Conservation (phyloP, 352 stramenopile genomes). For the Phytophthora colocasiae region DNA sequence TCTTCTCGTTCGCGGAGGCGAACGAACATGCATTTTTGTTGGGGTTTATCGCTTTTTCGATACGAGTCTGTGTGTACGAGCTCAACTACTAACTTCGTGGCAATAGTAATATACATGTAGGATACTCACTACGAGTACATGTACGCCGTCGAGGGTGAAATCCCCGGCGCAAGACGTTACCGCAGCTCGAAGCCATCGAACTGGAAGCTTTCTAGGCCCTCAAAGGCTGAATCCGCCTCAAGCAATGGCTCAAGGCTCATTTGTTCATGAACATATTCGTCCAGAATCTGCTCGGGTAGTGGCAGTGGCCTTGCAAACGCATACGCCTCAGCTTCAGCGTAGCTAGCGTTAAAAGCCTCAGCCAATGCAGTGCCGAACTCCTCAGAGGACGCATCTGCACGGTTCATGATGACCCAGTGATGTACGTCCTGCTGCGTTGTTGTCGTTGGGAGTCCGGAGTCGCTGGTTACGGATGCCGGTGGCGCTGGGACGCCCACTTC, state of each 20-base stretch:
- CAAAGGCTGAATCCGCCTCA: background rate
- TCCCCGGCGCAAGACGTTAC: slow-evolving; percentile 5
- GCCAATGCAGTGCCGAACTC: slow-evolving; percentile 29
- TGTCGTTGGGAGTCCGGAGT: slow-evolving; percentile 15
- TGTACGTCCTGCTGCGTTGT: slow-evolving; percentile 36
- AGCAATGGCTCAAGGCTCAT: slow-evolving; percentile 9
- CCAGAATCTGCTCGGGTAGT: slow-evolving; percentile 27
- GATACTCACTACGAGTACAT: slow-evolving; percentile 11
- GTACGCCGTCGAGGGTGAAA: background rate
- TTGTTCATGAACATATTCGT: slow-evolving; percentile 22
- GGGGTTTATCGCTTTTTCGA: slow-evolving; percentile 17
- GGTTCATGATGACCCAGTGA: slow-evolving; percentile 39
- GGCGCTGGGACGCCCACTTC: background rate
- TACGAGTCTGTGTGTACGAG: slow-evolving; percentile 16
- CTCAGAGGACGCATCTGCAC: slow-evolving; percentile 36
- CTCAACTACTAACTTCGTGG: slow-evolving; percentile 13
- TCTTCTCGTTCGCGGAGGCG: slow-evolving; percentile 16
- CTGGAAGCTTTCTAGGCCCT: slow-evolving; percentile 13
- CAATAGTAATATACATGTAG: slow-evolving; percentile 19
- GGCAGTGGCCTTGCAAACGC: slow-evolving; percentile 8
- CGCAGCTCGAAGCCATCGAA: slow-evolving; percentile 29
- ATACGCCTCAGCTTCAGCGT: background rate
- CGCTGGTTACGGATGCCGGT: background rate
- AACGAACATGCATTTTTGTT: slow-evolving; percentile 27
- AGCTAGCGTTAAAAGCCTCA: slow-evolving; percentile 16